Evolutionary conservation across 495 filamentous ascomycete species (phyloP).

Genomic region (Thermothielavioides terrestris): DNA sequence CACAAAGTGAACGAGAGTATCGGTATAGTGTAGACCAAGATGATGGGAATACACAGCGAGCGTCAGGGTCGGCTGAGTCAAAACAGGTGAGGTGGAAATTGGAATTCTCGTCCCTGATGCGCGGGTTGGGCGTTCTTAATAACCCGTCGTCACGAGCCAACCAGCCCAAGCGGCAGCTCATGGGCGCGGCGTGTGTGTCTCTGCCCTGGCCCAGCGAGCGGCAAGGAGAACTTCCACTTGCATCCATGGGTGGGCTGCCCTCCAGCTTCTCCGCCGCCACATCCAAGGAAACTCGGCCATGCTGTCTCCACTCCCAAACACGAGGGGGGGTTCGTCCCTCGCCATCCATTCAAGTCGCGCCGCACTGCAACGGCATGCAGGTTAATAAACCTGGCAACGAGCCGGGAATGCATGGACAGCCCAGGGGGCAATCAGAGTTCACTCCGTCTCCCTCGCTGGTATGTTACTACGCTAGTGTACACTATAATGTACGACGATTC

Average conservation of each 20-base stretch:
- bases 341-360: neutral
- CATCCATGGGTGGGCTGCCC: neutral
- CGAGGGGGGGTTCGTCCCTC: constrained; percentile 2
- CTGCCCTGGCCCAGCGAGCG: constrained; percentile 6
- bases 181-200: neutral
- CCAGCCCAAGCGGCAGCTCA: neutral
- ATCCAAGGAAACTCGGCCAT: neutral
- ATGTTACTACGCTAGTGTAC: neutral
- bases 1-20: neutral
- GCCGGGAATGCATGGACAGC: neutral
- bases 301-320: constrained; percentile 5
- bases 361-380: neutral
- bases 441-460: no score
- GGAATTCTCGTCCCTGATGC: neutral
- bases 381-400: neutral
- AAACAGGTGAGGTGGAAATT: constrained; percentile 7
- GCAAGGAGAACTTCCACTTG: neutral
- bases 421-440: neutral
- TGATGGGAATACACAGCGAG: neutral
- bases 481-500: neutral
- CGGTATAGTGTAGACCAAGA: neutral
- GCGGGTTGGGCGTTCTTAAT: constrained; percentile 5
- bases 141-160: no score
- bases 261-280: neutral
- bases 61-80: neutral